A percentile compares a stretch with the other conserved stretches of the same genome.
Conservation (phyloP, 208 protist genomes). For the Novymonas esmeraldas region DNA sequence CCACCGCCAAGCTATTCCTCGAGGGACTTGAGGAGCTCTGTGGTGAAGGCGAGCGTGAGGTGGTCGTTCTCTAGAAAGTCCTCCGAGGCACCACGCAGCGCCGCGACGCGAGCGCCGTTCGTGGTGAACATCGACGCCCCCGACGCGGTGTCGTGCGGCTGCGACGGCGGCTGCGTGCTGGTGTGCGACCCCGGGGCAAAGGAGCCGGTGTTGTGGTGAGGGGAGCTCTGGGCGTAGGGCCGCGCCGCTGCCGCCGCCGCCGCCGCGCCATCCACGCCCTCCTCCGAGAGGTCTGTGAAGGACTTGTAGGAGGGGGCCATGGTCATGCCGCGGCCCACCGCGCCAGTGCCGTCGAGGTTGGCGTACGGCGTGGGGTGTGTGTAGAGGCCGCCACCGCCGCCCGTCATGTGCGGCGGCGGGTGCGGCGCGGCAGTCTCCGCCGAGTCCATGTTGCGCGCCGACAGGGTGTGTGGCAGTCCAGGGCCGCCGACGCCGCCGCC, state of each 20-base stretch:
- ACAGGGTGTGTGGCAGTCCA: slow-evolving; percentile 16
- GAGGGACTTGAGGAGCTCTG: slow-evolving; percentile 40
- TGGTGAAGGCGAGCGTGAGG: slow-evolving; percentile 36
- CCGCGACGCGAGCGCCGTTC: slow-evolving; percentile 20
- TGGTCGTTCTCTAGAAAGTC: slow-evolving; percentile 38
- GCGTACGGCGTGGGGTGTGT: slow-evolving; percentile 21
- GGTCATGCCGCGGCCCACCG: slow-evolving; percentile 8
- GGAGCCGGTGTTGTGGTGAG: slow-evolving; percentile 13
- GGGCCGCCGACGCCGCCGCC: slow-evolving; percentile 4
- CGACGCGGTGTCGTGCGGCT: slow-evolving; percentile 5
- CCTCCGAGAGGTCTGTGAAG: slow-evolving; percentile 38
- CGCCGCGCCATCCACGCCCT: slow-evolving; percentile 20
- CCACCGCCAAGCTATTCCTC: slow-evolving; percentile 18
- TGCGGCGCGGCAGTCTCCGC: background rate
- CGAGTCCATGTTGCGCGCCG: slow-evolving; percentile 24
- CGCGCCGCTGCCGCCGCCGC: slow-evolving; percentile 7
- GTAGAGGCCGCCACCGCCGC: slow-evolving; percentile 15
- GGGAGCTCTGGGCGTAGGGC: slow-evolving; percentile 7
- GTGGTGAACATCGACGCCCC: slow-evolving; percentile 23
- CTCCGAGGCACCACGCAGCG: slow-evolving; percentile 23
- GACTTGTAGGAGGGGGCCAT: slow-evolving; percentile 33
- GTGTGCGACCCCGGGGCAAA: slow-evolving; percentile 8
- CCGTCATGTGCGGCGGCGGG: slow-evolving; percentile 19
- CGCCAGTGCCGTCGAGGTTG: slow-evolving; percentile 6
- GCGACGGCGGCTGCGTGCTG: slow-evolving; percentile 9